Evolutionary conservation across 106 monocot genomes (phyloP).

Genomic region (Dioscorea zingiberensis): DNA sequence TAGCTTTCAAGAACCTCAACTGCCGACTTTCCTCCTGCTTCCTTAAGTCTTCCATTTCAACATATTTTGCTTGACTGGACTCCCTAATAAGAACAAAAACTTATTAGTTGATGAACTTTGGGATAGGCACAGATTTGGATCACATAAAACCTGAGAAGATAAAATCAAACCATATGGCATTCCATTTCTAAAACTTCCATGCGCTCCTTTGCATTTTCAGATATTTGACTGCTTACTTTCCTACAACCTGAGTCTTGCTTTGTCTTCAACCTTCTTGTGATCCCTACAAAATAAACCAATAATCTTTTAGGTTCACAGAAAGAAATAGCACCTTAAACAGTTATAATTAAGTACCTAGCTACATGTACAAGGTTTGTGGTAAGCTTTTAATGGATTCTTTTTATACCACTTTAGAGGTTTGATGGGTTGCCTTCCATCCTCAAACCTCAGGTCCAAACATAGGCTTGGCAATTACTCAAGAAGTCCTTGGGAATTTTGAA

Average conservation of each 20-base stretch:
- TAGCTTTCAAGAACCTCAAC: slow-evolving; percentile 56
- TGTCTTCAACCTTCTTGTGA: slow-evolving; percentile 53
- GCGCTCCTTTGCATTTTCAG: slow-evolving; percentile 46
- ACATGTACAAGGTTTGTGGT: background rate
- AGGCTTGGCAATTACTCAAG: too few relatives aligned
- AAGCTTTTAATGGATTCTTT: too few relatives aligned
- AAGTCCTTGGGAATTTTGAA: too few relatives aligned
- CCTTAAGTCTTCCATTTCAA: slow-evolving; percentile 76
- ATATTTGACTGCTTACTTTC: slow-evolving; percentile 46
- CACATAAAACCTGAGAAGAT: background rate
- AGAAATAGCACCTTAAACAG: background rate
- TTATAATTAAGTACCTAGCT: background rate
- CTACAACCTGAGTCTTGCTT: slow-evolving; percentile 47
- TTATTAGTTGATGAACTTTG: background rate
- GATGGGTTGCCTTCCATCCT: too few relatives aligned
- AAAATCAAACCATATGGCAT: slow-evolving; percentile 43
- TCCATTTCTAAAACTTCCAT: slow-evolving; percentile 57
- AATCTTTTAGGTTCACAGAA: background rate
- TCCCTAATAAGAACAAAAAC: slow-evolving; percentile 26
- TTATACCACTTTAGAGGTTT: too few relatives aligned
- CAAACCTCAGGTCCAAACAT: too few relatives aligned
- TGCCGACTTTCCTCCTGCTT: slow-evolving; percentile 69
- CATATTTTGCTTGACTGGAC: slow-evolving; percentile 58
- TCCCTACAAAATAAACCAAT: slow-evolving; percentile 32
- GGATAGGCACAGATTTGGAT: background rate